Base-by-base conservation (phyloP, 2,329 filamentous ascomycete genomes). In the Pyrenochaeta sp. region DNA sequence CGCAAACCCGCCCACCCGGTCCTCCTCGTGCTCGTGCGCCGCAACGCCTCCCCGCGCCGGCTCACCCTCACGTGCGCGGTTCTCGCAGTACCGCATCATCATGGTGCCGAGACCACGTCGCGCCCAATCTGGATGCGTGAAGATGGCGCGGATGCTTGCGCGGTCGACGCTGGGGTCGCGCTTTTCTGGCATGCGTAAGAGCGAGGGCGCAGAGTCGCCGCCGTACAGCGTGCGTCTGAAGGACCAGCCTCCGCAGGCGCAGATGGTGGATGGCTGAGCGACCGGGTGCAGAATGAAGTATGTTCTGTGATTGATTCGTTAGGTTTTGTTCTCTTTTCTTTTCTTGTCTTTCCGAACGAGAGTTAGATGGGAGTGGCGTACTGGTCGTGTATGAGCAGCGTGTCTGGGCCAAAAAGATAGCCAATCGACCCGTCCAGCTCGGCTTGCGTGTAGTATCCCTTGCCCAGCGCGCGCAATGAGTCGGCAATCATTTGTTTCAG, bases 21-120 rank as follows among this genome's bases (percentile, higher is more conserved):
- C 31, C 2, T 15, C 22, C n/a, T 48, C n/a, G n/a, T n/a, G n/a
- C n/a, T n/a, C n/a, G n/a, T n/a, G n/a, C n/a, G n/a, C n/a, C n/a
- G n/a, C n/a, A n/a, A n/a, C n/a, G n/a, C n/a, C n/a, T n/a, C n/a
- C n/a, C n/a, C n/a, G n/a, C n/a, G n/a, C n/a, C n/a, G n/a, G n/a
- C n/a, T n/a, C 50, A 0, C 58, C 64, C 9, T 55, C 59, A 2
- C 41, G 26, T 3, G 67, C 67, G 4, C 47, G 48, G 35, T 42
- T 55, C 40, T 71, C 67, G 35, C 67, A 71, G 44, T 65, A 60
- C 52, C 67, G 51, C 67, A 71, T 69, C 64, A 71, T 60, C 67
- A 69, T 71, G 2, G 66, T 71, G 1, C 67, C 67, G 6, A 71
- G 52, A 0, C 65, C 65, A 4, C 49, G 52, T 2, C 65, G 54